Evolutionary conservation across 2,329 filamentous ascomycete genomes (phyloP).

Genomic region (Claviceps maximensis): DNA sequence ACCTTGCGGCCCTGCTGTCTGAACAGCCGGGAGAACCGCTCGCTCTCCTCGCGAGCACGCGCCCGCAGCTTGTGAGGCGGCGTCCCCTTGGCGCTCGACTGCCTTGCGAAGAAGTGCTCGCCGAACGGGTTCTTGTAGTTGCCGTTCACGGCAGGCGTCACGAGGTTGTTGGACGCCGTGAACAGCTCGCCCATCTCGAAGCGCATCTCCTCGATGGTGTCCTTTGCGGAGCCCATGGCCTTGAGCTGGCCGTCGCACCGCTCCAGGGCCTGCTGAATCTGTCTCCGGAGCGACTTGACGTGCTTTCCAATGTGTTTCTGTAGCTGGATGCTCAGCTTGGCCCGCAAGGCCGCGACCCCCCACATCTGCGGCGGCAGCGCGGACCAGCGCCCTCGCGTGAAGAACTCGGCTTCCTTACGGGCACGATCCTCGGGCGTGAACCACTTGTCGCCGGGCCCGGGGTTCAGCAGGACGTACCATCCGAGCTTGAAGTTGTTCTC

Average conservation of each 20-base stretch:
- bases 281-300: conserved; percentile 34
- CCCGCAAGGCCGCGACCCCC: conserved; percentile 31
- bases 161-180: conserved; percentile 38
- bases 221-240: conserved; percentile 35
- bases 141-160: conserved; percentile 38
- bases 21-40: conserved; percentile 34
- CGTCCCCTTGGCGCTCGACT: conserved; percentile 35
- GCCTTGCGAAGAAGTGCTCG: conserved; percentile 36
- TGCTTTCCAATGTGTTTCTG: conserved; percentile 39
- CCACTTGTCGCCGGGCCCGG: conserved; percentile 33
- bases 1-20: conserved; percentile 36
- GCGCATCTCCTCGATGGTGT: conserved; percentile 40
- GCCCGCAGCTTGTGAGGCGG: conserved; percentile 38
- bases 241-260: conserved; percentile 35
- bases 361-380: conserved; percentile 33
- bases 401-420: conserved; percentile 33
- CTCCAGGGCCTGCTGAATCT: conserved; percentile 37
- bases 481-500: conserved; percentile 38
- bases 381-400: conserved; percentile 34
- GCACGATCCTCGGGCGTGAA: conserved; percentile 27
- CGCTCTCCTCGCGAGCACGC: conserved; percentile 37
- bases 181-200: conserved; percentile 40
- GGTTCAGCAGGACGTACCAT: conserved; percentile 39
- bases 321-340: conserved; percentile 36
- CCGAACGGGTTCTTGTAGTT: conserved; percentile 43